Conservation (phyloP, 257 asterid genomes). For the Schizonepeta tenuifolia region DNA sequence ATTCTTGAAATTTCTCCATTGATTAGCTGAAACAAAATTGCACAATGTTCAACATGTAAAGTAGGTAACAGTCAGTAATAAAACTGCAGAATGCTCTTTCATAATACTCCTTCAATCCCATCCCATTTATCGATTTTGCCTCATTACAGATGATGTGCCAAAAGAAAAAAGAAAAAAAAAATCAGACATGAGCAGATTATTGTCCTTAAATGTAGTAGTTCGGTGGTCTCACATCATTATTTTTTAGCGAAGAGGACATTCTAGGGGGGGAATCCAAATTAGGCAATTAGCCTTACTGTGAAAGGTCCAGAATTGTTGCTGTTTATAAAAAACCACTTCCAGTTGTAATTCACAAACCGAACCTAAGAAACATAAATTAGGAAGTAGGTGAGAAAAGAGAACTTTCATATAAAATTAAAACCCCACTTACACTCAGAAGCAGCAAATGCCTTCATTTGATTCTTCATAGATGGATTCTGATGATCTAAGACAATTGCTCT, state of each 20-base stretch:
- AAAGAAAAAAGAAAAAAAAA: background rate
- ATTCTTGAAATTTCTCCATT: slow-evolving; percentile 62
- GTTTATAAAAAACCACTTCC: background rate
- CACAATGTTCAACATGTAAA: slow-evolving; percentile 25
- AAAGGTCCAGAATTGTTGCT: background rate
- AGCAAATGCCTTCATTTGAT: slow-evolving; percentile 71
- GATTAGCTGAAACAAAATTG: slow-evolving; percentile 63
- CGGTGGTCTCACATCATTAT: slow-evolving; percentile 21
- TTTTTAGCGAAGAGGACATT: slow-evolving; percentile 6
- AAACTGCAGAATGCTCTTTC: slow-evolving; percentile 27
- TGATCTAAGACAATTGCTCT: slow-evolving; percentile 91
- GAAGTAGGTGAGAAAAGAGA: slow-evolving; percentile 24
- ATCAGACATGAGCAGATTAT: background rate
- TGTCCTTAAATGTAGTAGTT: slow-evolving; percentile 10
- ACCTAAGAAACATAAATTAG: slow-evolving; percentile 16
- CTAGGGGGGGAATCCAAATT: background rate
- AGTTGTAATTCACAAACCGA: slow-evolving; percentile 1
- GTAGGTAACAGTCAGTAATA: slow-evolving; percentile 6
- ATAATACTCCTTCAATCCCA: slow-evolving; percentile 9
- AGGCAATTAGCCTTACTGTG: slow-evolving; percentile 15
- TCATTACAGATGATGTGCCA: slow-evolving; percentile 5
- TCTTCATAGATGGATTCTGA: slow-evolving; percentile 76
- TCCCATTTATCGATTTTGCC: slow-evolving; percentile 10
- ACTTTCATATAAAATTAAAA: slow-evolving; percentile 13
- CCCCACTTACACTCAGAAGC: slow-evolving; percentile 82